phyloP scores from a whole-genome alignment of 139 green algal genomes.

The Chlamydomonas schloesseri region DNA sequence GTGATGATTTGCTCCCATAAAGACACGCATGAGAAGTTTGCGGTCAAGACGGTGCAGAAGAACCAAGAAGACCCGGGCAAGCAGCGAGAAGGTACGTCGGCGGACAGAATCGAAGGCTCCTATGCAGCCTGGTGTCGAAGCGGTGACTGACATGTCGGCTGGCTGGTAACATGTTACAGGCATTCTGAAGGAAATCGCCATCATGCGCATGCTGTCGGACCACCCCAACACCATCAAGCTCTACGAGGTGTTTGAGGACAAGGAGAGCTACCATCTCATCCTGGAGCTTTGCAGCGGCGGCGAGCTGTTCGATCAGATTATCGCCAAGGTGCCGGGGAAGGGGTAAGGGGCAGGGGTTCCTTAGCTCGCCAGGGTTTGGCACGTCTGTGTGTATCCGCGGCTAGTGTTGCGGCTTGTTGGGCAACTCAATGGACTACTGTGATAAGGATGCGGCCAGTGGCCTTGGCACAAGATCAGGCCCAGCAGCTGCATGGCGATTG shows the following conservation, averaged over 20 bases:
- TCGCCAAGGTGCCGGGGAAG: slow-evolving; percentile 66
- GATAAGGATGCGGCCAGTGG: too few species aligned
- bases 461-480: too few species aligned
- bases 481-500: too few species aligned
- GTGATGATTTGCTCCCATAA: slow-evolving; percentile 58
- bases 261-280: slow-evolving; percentile 61
- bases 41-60: slow-evolving; percentile 66
- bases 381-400: too few species aligned
- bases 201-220: slow-evolving; percentile 71
- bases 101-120: too few species aligned
- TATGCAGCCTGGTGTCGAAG: too few species aligned
- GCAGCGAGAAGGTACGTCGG: slow-evolving; percentile 66
- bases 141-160: too few species aligned
- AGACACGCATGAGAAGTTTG: slow-evolving; percentile 56
- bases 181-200: slow-evolving; percentile 75
- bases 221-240: slow-evolving; percentile 72
- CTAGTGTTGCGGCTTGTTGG: too few species aligned
- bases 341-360: too few species aligned
- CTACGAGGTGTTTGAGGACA: slow-evolving; percentile 67
- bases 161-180: slow-evolving; percentile 40
- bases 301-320: slow-evolving; percentile 84
- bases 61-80: slow-evolving; percentile 60
- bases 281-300: slow-evolving; percentile 74
- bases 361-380: too few species aligned
- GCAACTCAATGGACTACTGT: too few species aligned